Percentiles rank a stretch among this genome's conserved stretches.
Evolutionary conservation across 2,329 filamentous ascomycete species (phyloP).

Genomic region (Thielaviopsis musarum): DNA sequence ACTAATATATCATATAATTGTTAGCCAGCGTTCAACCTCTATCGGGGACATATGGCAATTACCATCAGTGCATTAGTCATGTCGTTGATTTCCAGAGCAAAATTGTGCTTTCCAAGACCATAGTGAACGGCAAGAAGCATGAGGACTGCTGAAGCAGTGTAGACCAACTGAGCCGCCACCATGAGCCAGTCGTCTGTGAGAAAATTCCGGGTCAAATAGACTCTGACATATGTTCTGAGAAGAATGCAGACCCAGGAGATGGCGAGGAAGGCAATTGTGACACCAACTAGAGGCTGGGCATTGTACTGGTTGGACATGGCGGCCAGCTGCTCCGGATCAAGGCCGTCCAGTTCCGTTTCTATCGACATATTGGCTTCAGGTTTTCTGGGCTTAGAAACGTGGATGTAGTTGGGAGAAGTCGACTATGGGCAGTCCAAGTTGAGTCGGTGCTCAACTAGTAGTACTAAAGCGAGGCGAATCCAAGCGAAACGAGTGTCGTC

Average conservation of each 20-base stretch:
- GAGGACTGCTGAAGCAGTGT: constrained; percentile 30
- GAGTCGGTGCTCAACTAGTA: no score
- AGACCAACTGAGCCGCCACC: constrained; percentile 27
- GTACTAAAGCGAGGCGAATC: no score
- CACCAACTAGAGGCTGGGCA: constrained; percentile 21
- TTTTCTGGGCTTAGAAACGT: neutral
- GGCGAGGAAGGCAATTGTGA: constrained; percentile 22
- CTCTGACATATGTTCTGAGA: constrained; percentile 28
- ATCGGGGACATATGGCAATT: neutral
- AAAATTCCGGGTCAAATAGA: constrained; percentile 27
- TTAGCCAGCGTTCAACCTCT: neutral
- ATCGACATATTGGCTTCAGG: neutral
- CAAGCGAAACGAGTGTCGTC: no score
- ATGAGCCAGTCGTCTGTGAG: constrained; percentile 38
- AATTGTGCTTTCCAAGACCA: constrained; percentile 32
- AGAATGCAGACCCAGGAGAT: constrained; percentile 27
- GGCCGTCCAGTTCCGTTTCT: neutral
- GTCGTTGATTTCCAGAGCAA: constrained; percentile 22
- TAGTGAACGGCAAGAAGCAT: constrained; percentile 25
- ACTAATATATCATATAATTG: constrained; percentile 19
- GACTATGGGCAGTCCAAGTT: no score
- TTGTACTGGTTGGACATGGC: constrained; percentile 24
- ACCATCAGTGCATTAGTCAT: constrained; percentile 32
- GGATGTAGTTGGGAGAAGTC: neutral
- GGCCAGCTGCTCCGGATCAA: neutral